Evolutionary conservation across 805 yeast genomes (phyloP), one percentile per base, ranked within the genome.

Genomic region (Citeromyces matritensis): DNA sequence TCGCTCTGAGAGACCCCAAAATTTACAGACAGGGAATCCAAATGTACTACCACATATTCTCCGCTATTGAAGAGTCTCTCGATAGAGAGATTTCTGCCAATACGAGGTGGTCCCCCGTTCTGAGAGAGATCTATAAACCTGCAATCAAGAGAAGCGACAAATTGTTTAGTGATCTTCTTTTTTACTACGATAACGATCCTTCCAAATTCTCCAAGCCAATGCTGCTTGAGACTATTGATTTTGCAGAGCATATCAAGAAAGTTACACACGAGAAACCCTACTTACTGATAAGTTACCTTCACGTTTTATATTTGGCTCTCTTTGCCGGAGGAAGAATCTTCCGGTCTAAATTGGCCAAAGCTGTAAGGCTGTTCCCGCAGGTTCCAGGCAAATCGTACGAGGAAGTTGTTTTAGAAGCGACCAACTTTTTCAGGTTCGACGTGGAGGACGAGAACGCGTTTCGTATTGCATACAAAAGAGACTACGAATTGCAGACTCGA

Each of bases 261-360:
- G 63, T 61, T 6, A 65, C 78, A 24, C 46, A 45, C 27, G 73
- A 65, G 29, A 74, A 76, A 44, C 94, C 94, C 6, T 69, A 78
- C 41, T 51, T 80, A 13, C 51, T 82, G 24, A 58, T 82, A 30
- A 91, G 94, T 4, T 82, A 82, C 51, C 70, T 83, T 58, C 94
- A 82, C 48, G 91, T 80, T 30, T 65, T 82, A 71, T 82, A 82
- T 53, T 56, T 82, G 45, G 94, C 91, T 0, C 63, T 82, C 31
- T 82, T 82, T 57, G 94, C 94, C 2, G 94, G 94, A 31, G 94
- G 93, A 11, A 62, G 74, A 39, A 60, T 82, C 23, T 64, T 83
- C 70, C 58, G 76, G 37, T 73, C 85, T 1, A 67, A 73, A 11
- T 53, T 82, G 19, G 59, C 74, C 31, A 69, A 65, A 43, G 75